These are phyloP conservation scores for Graphium sp. DNA, from an alignment of 2,329 filamentous ascomycete genomes.

Conservation along the genomic window DNA sequence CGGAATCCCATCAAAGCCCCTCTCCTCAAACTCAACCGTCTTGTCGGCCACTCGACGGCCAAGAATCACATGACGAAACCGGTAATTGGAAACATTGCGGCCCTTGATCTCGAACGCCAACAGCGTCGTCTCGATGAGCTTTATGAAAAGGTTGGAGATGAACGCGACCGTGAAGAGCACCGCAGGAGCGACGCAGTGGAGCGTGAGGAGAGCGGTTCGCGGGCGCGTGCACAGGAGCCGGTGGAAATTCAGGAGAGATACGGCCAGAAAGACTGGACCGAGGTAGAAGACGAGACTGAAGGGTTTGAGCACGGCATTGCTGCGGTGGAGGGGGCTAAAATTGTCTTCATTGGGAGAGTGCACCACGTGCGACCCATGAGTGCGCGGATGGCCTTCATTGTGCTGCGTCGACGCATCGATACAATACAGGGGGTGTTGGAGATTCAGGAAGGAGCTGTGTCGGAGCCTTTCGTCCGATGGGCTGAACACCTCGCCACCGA, in stretches of 20 bases:
- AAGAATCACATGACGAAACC: slow-evolving; percentile 21
- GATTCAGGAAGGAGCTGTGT: slow-evolving; percentile 11
- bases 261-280: slow-evolving; percentile 10
- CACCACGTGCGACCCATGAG: slow-evolving; percentile 72
- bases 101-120: slow-evolving; percentile 13
- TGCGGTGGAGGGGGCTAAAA: slow-evolving; percentile 35
- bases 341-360: slow-evolving; percentile 52
- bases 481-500: slow-evolving; percentile 69
- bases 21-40: slow-evolving; percentile 18
- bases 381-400: slow-evolving; percentile 66
- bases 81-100: slow-evolving; percentile 17
- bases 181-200: slow-evolving; percentile 13
- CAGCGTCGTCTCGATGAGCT: slow-evolving; percentile 14
- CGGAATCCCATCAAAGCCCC: slow-evolving; percentile 16
- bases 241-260: slow-evolving; percentile 13
- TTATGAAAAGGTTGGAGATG: slow-evolving; percentile 15
- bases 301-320: slow-evolving; percentile 14
- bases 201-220: slow-evolving; percentile 15
- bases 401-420: slow-evolving; percentile 68
- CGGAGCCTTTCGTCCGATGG: slow-evolving; percentile 64
- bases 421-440: slow-evolving; percentile 71
- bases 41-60: slow-evolving; percentile 18
- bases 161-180: slow-evolving; percentile 15
- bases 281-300: slow-evolving; percentile 17
- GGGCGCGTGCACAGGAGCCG: slow-evolving; percentile 10